Percentiles rank a stretch among this genome's conserved stretches.
Evolutionary conservation across 306 rosid genomes (phyloP).

Genomic region (Benincasa hispida): DNA sequence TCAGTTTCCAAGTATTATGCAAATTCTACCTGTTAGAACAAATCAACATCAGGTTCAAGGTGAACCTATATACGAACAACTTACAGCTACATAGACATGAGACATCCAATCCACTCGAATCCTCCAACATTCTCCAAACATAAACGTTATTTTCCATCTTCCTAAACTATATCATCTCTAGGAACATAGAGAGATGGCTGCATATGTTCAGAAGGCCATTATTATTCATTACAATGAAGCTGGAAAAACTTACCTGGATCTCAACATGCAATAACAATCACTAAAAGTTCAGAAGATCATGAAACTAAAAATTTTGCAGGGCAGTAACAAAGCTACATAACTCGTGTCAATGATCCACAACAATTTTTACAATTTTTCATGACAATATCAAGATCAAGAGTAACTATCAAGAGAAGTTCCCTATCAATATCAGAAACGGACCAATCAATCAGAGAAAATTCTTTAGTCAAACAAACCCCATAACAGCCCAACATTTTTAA

Average conservation of each 20-base stretch:
- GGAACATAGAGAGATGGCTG: neutral
- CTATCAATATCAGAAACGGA: neutral
- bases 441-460: neutral
- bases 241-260: neutral
- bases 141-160: neutral
- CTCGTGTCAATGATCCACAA: neutral
- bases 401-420: neutral
- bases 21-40: slow-evolving; percentile 18
- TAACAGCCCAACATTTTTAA: neutral
- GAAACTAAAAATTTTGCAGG: neutral
- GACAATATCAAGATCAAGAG: neutral
- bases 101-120: neutral
- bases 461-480: neutral
- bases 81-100: neutral
- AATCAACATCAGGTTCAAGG: neutral
- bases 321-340: neutral
- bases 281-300: neutral
- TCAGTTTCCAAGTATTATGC: neutral
- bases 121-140: neutral
- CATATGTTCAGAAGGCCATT: neutral
- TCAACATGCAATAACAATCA: neutral
- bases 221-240: neutral
- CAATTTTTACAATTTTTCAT: neutral
- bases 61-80: neutral
- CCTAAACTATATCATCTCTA: neutral